Conservation (phyloP, 1,284 basidiomycete species). For the Phaffia rhodozyma region DNA sequence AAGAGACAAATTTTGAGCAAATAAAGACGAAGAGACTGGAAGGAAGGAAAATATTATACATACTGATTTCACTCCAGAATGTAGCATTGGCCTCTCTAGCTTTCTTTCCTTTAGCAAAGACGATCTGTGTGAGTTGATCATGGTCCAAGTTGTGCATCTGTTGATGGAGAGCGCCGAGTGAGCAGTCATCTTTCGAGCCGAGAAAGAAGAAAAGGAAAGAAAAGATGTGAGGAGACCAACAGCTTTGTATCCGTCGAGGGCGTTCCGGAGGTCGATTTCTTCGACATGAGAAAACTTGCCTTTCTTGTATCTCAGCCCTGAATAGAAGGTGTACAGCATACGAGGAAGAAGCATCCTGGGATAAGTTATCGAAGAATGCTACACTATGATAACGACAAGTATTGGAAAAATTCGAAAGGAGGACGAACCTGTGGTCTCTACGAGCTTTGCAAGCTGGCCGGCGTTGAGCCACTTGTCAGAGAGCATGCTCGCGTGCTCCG, state of each 20-base stretch:
- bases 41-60: slow-evolving; percentile 24
- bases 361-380: no score
- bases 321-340: not conserved
- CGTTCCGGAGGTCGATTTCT: slow-evolving; percentile 49
- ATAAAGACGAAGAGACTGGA: not conserved
- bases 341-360: no score
- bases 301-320: slow-evolving; percentile 67
- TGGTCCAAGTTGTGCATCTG: slow-evolving; percentile 40
- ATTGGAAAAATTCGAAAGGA: not conserved
- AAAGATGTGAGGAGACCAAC: slow-evolving; percentile 36
- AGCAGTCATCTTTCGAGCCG: not conserved
- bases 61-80: slow-evolving; percentile 68
- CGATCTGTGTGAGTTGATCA: slow-evolving; percentile 48
- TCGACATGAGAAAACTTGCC: slow-evolving; percentile 69
- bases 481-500: not conserved
- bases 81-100: slow-evolving; percentile 42
- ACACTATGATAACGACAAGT: not conserved
- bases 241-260: slow-evolving; percentile 50
- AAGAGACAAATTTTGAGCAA: not conserved
- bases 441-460: slow-evolving; percentile 5
- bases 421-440: slow-evolving; percentile 4
- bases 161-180: not conserved
- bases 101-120: slow-evolving; percentile 53
- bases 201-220: slow-evolving; percentile 4
- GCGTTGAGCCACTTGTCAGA: slow-evolving; percentile 9